Conservation (phyloP, 1,139 yeast species). For the Tardiomyces depauwii region DNA sequence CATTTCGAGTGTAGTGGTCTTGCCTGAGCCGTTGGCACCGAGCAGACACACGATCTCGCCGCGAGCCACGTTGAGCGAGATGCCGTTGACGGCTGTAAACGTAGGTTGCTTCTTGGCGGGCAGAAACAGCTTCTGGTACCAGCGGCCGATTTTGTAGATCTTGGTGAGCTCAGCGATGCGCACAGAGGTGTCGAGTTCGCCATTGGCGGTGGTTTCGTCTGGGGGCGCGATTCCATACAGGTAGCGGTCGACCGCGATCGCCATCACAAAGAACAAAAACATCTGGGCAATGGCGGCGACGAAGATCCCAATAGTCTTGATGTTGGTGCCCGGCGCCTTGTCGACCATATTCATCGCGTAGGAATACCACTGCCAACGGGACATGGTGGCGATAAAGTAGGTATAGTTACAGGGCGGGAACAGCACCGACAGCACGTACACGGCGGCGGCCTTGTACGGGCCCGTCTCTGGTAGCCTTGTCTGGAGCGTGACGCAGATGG, state of each 20-base stretch:
- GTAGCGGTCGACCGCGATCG: constrained; percentile 16
- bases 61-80: constrained; percentile 15
- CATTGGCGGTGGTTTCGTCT: constrained; percentile 10
- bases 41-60: constrained; percentile 27
- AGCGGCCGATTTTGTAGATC: constrained; percentile 12
- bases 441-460: constrained; percentile 15
- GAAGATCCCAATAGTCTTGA: constrained; percentile 20
- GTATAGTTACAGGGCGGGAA: constrained; percentile 28
- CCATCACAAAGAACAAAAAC: constrained; percentile 16
- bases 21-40: constrained; percentile 31
- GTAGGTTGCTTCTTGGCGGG: constrained; percentile 6
- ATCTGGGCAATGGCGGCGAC: constrained; percentile 23
- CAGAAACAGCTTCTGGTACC: not conserved
- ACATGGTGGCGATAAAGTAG: constrained; percentile 20
- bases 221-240: constrained; percentile 17
- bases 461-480: constrained; percentile 10
- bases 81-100: constrained; percentile 23
- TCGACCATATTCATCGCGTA: constrained; percentile 16
- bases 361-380: constrained; percentile 18
- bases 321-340: constrained; percentile 18
- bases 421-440: constrained; percentile 21
- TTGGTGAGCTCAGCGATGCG: constrained; percentile 14
- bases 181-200: not conserved
- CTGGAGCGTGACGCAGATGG: constrained; percentile 22
- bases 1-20: constrained; percentile 29